phyloP scores from a whole-genome alignment of 2,329 filamentous ascomycete genomes.

The Hymenoscyphus infarciens region DNA sequence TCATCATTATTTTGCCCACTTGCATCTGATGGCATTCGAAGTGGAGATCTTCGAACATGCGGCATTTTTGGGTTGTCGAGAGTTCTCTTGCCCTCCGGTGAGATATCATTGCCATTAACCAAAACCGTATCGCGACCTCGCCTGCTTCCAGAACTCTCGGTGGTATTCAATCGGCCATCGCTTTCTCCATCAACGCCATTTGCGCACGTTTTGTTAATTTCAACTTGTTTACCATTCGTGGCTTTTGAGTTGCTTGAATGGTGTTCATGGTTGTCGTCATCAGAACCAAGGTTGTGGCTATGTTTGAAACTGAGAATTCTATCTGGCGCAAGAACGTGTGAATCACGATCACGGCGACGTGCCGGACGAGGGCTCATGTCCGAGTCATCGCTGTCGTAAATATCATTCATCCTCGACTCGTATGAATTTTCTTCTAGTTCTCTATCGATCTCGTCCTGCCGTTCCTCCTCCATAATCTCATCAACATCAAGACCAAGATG shows the following conservation, averaged over 20 bases:
- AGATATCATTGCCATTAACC: constrained; percentile 56
- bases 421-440: constrained; percentile 45
- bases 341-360: constrained; percentile 46
- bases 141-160: constrained; percentile 57
- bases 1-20: constrained; percentile 41
- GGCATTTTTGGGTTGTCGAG: constrained; percentile 48
- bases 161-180: constrained; percentile 67
- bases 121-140: constrained; percentile 69
- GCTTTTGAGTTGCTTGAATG: constrained; percentile 40
- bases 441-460: constrained; percentile 61
- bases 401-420: constrained; percentile 57
- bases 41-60: constrained; percentile 33
- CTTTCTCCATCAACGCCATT: constrained; percentile 78
- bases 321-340: constrained; percentile 48
- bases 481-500: constrained; percentile 96
- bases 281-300: constrained; percentile 31
- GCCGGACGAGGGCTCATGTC: constrained; percentile 12
- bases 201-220: constrained; percentile 58
- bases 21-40: constrained; percentile 22
- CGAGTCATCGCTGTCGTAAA: constrained; percentile 49
- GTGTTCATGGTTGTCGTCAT: constrained; percentile 48
- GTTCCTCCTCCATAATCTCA: constrained; percentile 77
- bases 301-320: constrained; percentile 69
- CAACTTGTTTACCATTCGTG: constrained; percentile 55
- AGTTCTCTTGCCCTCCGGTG: constrained; percentile 61